These are phyloP conservation scores for Krasilnikovozyma curviuscula DNA, from an alignment of 768 basidiomycete genomes.

Conservation along the genomic window DNA sequence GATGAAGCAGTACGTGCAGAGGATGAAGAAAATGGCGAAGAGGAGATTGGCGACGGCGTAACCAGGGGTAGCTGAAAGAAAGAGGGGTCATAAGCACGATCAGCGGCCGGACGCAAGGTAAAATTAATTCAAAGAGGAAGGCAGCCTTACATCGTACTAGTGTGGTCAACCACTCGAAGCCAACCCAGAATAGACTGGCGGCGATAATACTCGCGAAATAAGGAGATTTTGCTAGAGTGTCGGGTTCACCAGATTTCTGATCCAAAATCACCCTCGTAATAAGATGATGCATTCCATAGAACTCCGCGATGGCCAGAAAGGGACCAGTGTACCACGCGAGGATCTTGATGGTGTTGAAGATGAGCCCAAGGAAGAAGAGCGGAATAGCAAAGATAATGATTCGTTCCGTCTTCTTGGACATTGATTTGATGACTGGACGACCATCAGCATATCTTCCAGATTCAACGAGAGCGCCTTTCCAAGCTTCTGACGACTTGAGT, in stretches of 20 bases:
- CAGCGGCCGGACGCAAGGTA: not conserved
- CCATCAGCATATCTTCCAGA: constrained; percentile 66
- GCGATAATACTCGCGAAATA: constrained; percentile 85
- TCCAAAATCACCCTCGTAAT: too few relatives aligned
- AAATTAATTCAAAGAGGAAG: not conserved
- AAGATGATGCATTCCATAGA: constrained; percentile 91
- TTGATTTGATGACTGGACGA: constrained; percentile 20
- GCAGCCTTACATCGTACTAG: constrained; percentile 45
- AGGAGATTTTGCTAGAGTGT: constrained; percentile 64
- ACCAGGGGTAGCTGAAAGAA: constrained; percentile 45
- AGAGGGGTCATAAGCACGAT: not conserved
- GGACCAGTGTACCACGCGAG: constrained; percentile 80
- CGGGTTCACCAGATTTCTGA: too few relatives aligned
- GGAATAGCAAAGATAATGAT: constrained; percentile 61
- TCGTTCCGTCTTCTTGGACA: constrained; percentile 53
- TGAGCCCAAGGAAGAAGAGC: constrained; percentile 54
- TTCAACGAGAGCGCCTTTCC: constrained; percentile 72
- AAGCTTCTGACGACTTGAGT: constrained; percentile 74
- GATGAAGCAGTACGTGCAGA: constrained; percentile 81
- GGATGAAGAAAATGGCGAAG: constrained; percentile 47
- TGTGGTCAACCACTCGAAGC: constrained; percentile 59
- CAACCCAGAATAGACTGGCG: constrained; percentile 69
- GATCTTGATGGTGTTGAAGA: constrained; percentile 63
- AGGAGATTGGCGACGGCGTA: constrained; percentile 55
- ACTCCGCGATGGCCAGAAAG: constrained; percentile 62